Conservation (phyloP, 2,329 filamentous ascomycete genomes). For the Trichoderma sp. region DNA sequence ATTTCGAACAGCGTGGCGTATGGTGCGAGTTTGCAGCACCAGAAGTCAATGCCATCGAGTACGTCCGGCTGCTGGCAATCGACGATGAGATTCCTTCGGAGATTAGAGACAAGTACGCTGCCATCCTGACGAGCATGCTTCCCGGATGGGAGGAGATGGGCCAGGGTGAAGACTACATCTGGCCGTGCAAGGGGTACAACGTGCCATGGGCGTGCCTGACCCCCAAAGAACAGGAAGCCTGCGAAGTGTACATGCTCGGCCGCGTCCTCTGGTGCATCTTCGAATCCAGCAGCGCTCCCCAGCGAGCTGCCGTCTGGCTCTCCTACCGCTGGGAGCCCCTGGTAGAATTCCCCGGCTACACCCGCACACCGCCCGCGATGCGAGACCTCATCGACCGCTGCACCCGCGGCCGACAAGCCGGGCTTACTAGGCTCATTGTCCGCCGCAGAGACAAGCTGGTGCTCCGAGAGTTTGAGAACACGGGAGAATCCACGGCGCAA, state of each 20-base stretch:
- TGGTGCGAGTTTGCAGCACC: conserved; percentile 66
- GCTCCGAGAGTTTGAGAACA: conserved; percentile 42
- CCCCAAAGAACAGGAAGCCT: conserved; percentile 56
- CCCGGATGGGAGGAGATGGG: conserved; percentile 51
- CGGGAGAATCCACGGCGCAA: conserved; percentile 42
- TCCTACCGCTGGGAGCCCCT: conserved; percentile 61
- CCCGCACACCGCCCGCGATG: conserved; percentile 51
- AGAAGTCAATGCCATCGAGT: conserved; percentile 63
- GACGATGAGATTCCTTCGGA: conserved; percentile 51
- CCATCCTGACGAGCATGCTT: conserved; percentile 49
- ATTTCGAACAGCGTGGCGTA: conserved; percentile 66
- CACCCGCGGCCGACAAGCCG: conserved; percentile 52
- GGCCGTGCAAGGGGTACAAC: conserved; percentile 57
- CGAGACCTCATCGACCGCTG: conserved; percentile 55
- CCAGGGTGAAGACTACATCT: conserved; percentile 51
- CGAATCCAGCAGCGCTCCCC: conserved; percentile 62
- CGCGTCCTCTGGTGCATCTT: conserved; percentile 66
- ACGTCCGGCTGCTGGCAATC: conserved; percentile 57
- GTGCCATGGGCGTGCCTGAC: conserved; percentile 60
- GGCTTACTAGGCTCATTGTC: conserved; percentile 51
- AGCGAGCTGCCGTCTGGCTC: conserved; percentile 61
- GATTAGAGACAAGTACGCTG: conserved; percentile 47
- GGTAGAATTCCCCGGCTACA: conserved; percentile 60
- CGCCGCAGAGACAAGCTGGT: conserved; percentile 53
- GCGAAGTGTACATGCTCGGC: conserved; percentile 66